Base-by-base conservation (phyloP, 2,329 filamentous ascomycete genomes). In the Venturia asperata region DNA sequence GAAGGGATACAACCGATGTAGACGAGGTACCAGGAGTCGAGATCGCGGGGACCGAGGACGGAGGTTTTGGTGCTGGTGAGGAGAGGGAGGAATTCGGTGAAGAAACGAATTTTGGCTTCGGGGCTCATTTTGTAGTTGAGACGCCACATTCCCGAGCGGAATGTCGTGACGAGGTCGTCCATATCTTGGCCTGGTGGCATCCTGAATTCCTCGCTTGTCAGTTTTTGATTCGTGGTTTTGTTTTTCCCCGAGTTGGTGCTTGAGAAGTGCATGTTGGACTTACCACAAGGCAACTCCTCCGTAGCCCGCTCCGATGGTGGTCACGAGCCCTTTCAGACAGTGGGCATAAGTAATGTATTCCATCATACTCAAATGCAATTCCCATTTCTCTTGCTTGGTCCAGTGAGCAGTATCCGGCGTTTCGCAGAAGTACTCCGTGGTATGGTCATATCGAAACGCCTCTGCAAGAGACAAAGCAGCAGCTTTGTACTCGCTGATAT, bases 201-300 rank as follows among this genome's bases (percentile, higher is more conserved):
- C 89, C 88, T 91, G 68, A 41, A 37, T 60, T 61, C n/a, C n/a
- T 67, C 63, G 27, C 24, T 39, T 24, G 45, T 63, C 42, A 66
- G 56, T 27, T 15, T 27, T 30, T 21, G n/a, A n/a, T n/a, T 49
- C 45, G n/a, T 21, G n/a, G 45, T 39, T 27, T 52, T 19, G 19
- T 52, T 17, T 10, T 43, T 64, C 60, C 30, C 11, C 7, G 27
- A 15, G 37, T 64, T 5, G 6, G 2, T 5, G 5, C 13, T 17
- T 19, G 3, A 34, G 13, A 30, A 1, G 49, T 41, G 19, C 10
- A 24, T 34, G 6, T 5, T 17, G 13, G 30, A 80, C 85, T 73
- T 80, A 91, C 90, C 90, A 94, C 63, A 94, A 80, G 66, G 89
- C 89, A 64, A 94, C 87, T 68, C 85, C 87, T 69, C 91, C 90